Base-by-base conservation (phyloP, 2,329 filamentous ascomycete genomes). In the Stemphylium vesicarium region DNA sequence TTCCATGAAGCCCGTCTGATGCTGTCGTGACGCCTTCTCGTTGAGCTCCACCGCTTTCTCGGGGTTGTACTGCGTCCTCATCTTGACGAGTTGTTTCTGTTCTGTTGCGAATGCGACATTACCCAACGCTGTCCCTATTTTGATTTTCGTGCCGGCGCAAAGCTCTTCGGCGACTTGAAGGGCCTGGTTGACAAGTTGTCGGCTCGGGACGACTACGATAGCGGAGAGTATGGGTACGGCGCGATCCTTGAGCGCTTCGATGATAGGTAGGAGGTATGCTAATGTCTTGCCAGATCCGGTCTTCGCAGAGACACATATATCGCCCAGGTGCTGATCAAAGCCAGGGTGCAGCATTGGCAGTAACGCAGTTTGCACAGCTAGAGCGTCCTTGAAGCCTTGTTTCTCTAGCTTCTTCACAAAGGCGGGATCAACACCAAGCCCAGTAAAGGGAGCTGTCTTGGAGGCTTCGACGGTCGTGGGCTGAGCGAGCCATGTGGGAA, bases 261-360 rank as follows among this genome's bases (percentile, higher is more conserved):
- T 84, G 54, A 99, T 86, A 0, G 95, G 95, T 2, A 99, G 79
- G 0, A 94, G 85, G 69, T 99, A 99, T 0, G 94, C 90, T 13
- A 99, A 76, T 0, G 95, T 99, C 73, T 99, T 99, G 52, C 95
- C 95, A 0, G 95, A 98, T 8, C 95, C 95, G 0, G 95, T 99
- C 1, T 94, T 90, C 0, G 96, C 95, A 7, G 92, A 95, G 2
- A 99, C 88, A 39, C 96, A 88, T 4, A 99, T 77, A 73, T 99
- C 95, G 4, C 91, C 90, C 1, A 84, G 78, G 32, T 86, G 82
- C 32, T 84, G 79, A 51, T 83, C 80, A 37, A 84, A 82, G 0
- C 83, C 85, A 18, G 85, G 87, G 4, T 96, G 80, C 4, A 99
- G 82, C 36, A 96, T 81, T 0, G 94, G 93, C 22, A 99, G 82